phyloP scores from a whole-genome alignment of 78 protist species.

The Chrysochromulina parva region DNA sequence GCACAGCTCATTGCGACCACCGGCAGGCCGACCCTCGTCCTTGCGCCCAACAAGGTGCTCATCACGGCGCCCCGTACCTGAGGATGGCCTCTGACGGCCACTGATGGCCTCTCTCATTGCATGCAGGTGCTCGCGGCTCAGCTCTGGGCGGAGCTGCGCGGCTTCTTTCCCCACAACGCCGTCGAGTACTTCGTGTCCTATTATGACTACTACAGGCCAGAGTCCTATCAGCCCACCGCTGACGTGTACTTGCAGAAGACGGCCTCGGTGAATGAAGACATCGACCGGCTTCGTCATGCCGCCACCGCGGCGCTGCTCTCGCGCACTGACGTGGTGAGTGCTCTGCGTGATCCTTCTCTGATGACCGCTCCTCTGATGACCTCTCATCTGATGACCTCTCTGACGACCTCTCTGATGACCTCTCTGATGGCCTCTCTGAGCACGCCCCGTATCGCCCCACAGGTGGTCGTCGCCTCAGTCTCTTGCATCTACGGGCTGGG shows the following conservation, averaged over 20 bases:
- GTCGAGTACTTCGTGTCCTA: conserved; percentile 41
- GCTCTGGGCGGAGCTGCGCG: conserved; percentile 41
- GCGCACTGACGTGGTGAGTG: conserved; percentile 12
- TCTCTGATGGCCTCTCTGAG: too few relatives aligned
- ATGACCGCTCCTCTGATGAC: too few relatives aligned
- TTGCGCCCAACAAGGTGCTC: conserved; percentile 55
- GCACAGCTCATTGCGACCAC: background rate
- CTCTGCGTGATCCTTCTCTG: too few relatives aligned
- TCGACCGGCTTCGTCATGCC: conserved; percentile 48
- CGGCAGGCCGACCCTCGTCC: conserved; percentile 33
- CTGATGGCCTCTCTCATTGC: too few relatives aligned
- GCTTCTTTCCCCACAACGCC: conserved; percentile 27
- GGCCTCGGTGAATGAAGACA: background rate
- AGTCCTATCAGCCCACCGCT: background rate
- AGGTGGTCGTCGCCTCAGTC: conserved; percentile 39
- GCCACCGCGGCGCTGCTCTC: conserved; percentile 49
- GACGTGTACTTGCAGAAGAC: background rate
- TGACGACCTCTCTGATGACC: too few relatives aligned
- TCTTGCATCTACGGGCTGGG: conserved; percentile 44
- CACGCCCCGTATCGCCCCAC: too few relatives aligned
- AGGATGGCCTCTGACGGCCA: too few relatives aligned
- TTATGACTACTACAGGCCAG: conserved; percentile 51
- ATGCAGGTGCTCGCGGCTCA: conserved; percentile 43
- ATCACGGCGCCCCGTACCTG: background rate
- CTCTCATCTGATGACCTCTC: too few relatives aligned